Conservation (phyloP, 768 basidiomycete genomes). For the Harrya chromipes region DNA sequence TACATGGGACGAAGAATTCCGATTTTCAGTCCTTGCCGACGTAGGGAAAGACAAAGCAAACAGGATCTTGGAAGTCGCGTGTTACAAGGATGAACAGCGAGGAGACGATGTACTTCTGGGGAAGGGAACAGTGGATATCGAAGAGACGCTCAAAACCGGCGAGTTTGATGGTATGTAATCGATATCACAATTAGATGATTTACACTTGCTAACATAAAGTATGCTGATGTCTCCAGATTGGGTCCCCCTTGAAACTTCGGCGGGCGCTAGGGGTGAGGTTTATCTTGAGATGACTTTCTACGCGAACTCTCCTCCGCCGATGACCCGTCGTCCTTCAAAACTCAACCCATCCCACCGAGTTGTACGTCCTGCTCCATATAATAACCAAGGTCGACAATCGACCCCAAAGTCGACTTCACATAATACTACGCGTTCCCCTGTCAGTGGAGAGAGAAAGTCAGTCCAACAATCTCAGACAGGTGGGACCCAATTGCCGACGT, state of each 20-base stretch:
- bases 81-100: conserved; percentile 74
- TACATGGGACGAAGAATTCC: conserved; percentile 87
- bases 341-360: conserved; percentile 49
- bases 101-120: conserved; percentile 75
- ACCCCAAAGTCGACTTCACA: conserved; percentile 11
- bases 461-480: conserved; percentile 1
- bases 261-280: conserved; percentile 74
- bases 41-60: conserved; percentile 42
- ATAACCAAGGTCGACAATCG: conserved; percentile 20
- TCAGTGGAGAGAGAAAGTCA: conserved; percentile 7
- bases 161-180: conserved; percentile 81
- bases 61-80: conserved; percentile 67
- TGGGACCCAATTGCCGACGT: conserved; percentile 17
- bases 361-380: conserved; percentile 36
- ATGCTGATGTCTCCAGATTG: conserved; percentile 49
- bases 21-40: conserved; percentile 69
- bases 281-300: conserved; percentile 95
- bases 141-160: conserved; percentile 75
- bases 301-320: conserved; percentile 59
- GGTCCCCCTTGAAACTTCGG: conserved; percentile 57
- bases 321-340: conserved; percentile 53
- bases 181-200: not conserved
- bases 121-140: conserved; percentile 69
- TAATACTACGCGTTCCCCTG: conserved; percentile 7
- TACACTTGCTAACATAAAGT: conserved; percentile 3